Base-by-base conservation (phyloP, 2,329 filamentous ascomycete genomes). In the Apiospora kogelbergensis region DNA sequence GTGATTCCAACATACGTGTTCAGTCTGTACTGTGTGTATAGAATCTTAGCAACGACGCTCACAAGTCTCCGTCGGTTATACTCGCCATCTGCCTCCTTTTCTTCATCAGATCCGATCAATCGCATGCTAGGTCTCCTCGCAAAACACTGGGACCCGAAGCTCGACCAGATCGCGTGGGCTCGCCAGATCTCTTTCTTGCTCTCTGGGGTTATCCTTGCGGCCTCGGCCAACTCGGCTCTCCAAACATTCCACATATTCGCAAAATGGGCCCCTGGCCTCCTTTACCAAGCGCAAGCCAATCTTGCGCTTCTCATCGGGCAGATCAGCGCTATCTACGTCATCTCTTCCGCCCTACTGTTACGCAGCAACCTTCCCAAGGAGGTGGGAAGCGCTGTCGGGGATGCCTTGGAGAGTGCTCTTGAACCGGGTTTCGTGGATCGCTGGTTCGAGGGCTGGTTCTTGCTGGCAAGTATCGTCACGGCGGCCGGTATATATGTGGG, bases 381-480 rank as follows among this genome's bases (percentile, higher is more conserved):
- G 77, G 90, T 95, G 77, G 90, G 93, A 69, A 90, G 89, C 65
- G 92, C 92, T 1, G 92, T 97, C 3, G 90, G 89, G 2, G 92
- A 94, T 72, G 93, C 93, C 1, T 81, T 97, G 40, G 90, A 93
- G 57, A 92, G 92, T 24, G 92, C 93, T 20, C 83, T 97, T 10
- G 91, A 93, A 74, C 88, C 89, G 7, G 84, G 84, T 0, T 93
- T 93, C 74, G 91, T 93, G 6, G 90, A 97, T 75, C 85, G 88
- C 40, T 97, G 94, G 94, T 97, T 97, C 74, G 94, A 97, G 78
- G 90, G 89, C 9, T 95, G 93, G 90, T 97, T 97, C 78, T 79
- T 97, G 68, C 77, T 90, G 2, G 91, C 91, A 6, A 91, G 90
- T 71, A 81, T 84, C 0, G 76, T 86, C 15, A 96, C 93, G 1